Conservation (phyloP, 176 grass and related monocot genomes). For the Poa annua region DNA sequence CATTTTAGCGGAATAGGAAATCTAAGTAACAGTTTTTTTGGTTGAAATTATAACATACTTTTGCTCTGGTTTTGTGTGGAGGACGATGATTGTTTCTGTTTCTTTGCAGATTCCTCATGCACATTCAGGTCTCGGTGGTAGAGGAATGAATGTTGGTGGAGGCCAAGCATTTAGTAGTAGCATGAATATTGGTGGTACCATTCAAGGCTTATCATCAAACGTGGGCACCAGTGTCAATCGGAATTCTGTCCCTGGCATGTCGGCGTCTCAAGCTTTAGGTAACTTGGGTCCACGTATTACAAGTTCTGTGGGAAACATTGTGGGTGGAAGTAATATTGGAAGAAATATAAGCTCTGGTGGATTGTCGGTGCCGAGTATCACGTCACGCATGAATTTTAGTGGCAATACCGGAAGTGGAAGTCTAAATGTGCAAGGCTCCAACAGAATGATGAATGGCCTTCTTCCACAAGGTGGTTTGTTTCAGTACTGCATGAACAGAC, state of each 20-base stretch:
- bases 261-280: conserved; percentile 71
- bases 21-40: conserved; percentile 29
- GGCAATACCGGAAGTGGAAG: conserved; percentile 64
- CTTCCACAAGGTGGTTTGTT: conserved; percentile 79
- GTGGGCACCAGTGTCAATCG: conserved; percentile 65
- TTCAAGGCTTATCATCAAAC: conserved; percentile 83
- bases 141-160: conserved; percentile 80
- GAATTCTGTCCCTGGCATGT: conserved; percentile 82
- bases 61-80: conserved; percentile 24
- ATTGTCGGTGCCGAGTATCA: conserved; percentile 61
- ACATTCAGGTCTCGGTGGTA: conserved; percentile 71
- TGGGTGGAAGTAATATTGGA: conserved; percentile 80
- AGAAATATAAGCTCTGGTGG: conserved; percentile 90
- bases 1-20: neutral
- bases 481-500: neutral
- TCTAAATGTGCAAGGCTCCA: conserved; percentile 83
- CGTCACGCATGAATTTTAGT: conserved; percentile 74
- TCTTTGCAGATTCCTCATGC: conserved; percentile 82
- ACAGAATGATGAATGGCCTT: conserved; percentile 77
- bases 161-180: conserved; percentile 75
- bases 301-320: conserved; percentile 74
- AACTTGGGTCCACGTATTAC: conserved; percentile 75
- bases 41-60: conserved; percentile 21
- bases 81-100: conserved; percentile 35
- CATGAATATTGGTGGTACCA: conserved; percentile 78